Base-by-base conservation (phyloP, 129 eudicot genomes). In the Erigeron canadensis region DNA sequence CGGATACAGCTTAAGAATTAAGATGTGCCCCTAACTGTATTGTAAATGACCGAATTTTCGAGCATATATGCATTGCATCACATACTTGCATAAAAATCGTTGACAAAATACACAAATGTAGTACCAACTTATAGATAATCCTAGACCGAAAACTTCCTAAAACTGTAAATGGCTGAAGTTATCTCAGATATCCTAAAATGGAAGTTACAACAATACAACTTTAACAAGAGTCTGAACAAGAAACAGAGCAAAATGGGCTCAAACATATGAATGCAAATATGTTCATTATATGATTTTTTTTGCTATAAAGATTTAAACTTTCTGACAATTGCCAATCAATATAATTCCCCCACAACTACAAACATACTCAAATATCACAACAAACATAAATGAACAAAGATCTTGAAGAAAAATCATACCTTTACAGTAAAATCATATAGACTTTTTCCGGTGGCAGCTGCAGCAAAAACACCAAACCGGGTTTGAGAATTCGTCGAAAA, bases 341-440 rank as follows among this genome's bases (percentile, higher is more conserved):
- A 42, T 39, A 63, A 63, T 45, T 60, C 0, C 40, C 63, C 47
- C 41, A 66, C 61, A 70, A 54, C 57, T 2, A 18, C 5, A 45
- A 71, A 45, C 48, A 63, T 23, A 69, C 8, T 41, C 8, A 9
- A 77, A 1, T 54, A 39, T 28, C 6, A n/a, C 22, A 78, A 57
- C 23, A 57, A 39, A 41, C 23, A 51, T 23, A 34, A 65, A 51
- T n/a, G 0, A 21, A 76, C 4, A 42, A n/a, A 39, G 12, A 19
- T 37, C 2, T 4, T 0, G 6, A 38, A 68, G 43, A 21, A 44
- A 0, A 16, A 12, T 40, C 10, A 46, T 81, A 91, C 98, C 96
- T 91, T 91, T 0, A 88, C 96, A 67, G 77, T 86, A 62, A 76
- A 91, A 79, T 91, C 98, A 81, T 91, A 84, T 16, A 91, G 62